Evolutionary conservation across 768 basidiomycete genomes (phyloP).

Genomic region (Leucocoprinus sp.): DNA sequence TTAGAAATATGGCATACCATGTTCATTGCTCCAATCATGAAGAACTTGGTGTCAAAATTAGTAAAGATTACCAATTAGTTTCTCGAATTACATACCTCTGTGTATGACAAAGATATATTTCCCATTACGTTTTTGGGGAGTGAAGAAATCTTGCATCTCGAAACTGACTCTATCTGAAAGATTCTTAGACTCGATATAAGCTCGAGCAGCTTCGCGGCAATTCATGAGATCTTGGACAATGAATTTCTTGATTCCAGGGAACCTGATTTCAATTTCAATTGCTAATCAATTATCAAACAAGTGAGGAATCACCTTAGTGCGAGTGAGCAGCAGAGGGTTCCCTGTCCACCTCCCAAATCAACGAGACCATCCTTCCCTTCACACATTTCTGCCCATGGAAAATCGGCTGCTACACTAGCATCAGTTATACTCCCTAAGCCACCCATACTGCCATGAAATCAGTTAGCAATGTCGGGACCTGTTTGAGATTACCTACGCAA

Average conservation of each 20-base stretch:
- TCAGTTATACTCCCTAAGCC: slow-evolving; percentile 31
- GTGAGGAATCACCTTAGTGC: slow-evolving; percentile 22
- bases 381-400: slow-evolving; percentile 27
- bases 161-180: slow-evolving; percentile 26
- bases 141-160: slow-evolving; percentile 32
- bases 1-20: slow-evolving; percentile 15
- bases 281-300: neutral
- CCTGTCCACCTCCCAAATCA: slow-evolving; percentile 33
- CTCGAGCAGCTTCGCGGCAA: slow-evolving; percentile 25
- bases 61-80: neutral
- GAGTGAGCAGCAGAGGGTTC: slow-evolving; percentile 30
- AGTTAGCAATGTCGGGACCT: neutral
- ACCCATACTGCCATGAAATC: slow-evolving; percentile 20
- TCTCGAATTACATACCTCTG: slow-evolving; percentile 19
- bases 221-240: slow-evolving; percentile 31
- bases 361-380: slow-evolving; percentile 30
- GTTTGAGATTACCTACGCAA: slow-evolving; percentile 19
- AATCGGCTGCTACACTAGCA: slow-evolving; percentile 30
- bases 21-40: slow-evolving; percentile 30
- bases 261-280: slow-evolving; percentile 16
- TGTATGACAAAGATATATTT: slow-evolving; percentile 32
- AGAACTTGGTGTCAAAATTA: slow-evolving; percentile 18
- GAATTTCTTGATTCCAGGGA: slow-evolving; percentile 29
- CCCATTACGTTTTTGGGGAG: slow-evolving; percentile 30
- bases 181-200: slow-evolving; percentile 25